A percentile compares a stretch with the other conserved stretches of the same genome.
These are phyloP conservation scores for Arabis hirsuta DNA, from an alignment of 345 rosid species.

Conservation along the genomic window DNA sequence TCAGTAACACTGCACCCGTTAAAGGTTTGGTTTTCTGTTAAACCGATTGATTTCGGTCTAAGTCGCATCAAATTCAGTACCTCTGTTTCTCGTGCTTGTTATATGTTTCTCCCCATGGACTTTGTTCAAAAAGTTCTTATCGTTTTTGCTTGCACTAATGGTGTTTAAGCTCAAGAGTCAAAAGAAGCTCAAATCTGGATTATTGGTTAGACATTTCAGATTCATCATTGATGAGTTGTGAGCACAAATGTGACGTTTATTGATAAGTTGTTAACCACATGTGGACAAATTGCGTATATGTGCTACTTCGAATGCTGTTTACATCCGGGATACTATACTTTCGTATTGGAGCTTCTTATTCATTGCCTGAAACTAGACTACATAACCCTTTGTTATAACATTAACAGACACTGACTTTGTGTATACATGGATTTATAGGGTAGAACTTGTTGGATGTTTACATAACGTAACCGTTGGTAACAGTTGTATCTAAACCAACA, in stretches of 20 bases:
- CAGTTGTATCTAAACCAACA: too few species aligned
- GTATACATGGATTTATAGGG: conserved; percentile 9
- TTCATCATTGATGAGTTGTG: neutral
- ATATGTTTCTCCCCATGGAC: neutral
- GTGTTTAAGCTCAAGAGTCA: neutral
- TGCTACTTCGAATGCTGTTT: neutral
- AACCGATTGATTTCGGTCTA: neutral
- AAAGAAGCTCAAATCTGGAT: neutral
- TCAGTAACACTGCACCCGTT: conserved; percentile 10
- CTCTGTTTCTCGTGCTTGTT: neutral
- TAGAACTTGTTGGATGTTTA: neutral
- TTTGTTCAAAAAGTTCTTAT: neutral
- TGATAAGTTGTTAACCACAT: neutral
- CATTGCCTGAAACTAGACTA: conserved; percentile 21
- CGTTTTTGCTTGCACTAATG: neutral
- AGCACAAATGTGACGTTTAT: conserved; percentile 2
- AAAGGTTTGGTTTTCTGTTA: neutral
- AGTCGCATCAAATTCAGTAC: neutral
- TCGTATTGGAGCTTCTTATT: conserved; percentile 1
- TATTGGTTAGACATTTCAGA: conserved; percentile 3
- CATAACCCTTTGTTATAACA: conserved; percentile 15
- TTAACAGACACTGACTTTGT: conserved; percentile 4
- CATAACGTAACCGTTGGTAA: too few species aligned
- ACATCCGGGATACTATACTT: neutral
- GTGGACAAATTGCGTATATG: neutral